Base-by-base conservation (phyloP, 306 rosid species). In the Prunus mira region DNA sequence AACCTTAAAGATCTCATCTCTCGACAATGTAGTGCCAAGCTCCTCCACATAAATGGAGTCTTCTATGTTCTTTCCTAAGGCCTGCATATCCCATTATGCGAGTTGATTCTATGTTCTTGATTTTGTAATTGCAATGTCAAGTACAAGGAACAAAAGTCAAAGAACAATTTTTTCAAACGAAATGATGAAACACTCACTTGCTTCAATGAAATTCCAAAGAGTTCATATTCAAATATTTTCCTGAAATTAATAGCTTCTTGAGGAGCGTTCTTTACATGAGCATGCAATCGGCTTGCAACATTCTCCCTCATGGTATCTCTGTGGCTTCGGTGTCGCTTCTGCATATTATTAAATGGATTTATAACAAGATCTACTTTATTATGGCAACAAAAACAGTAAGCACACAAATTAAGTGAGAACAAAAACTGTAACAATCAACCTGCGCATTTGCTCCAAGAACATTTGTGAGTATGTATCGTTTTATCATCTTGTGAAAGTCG, bases 381-480 rank as follows among this genome's bases (percentile, higher is more conserved):
- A n/a, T 47, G n/a, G 57, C 47, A 82, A 38, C 12, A 5, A 32
- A 54, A 28, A n/a, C 13, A 67, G 13, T 27, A 17, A 2, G 3
- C 20, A 72, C 51, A 65, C 28, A 67, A 14, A 51, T 34, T 32
- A 24, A 30, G 47, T 8, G 20, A 15, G 52, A 63, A 41, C 15
- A 68, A 9, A 20, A 65, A 56, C 6, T 19, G 4, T 1, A n/a
- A 62, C 7, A 67, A 66, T 27, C 5, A 71, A 93, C 97, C 97
- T 91, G 98, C 56, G 98, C 97, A 76, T 80, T 86, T 13, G 89
- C 73, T 57, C 99, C 97, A 54, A 92, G 84, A 67, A 95, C 71
- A 74, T 81, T 89, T 64, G 97, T 4, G 57, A 92, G 91, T 64
- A 95, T 85, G 76, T 86, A 84, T 72, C 71, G 85, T 72, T 95